phyloP scores from a whole-genome alignment of 2,329 filamentous ascomycete genomes.

The Periconia sp. region DNA sequence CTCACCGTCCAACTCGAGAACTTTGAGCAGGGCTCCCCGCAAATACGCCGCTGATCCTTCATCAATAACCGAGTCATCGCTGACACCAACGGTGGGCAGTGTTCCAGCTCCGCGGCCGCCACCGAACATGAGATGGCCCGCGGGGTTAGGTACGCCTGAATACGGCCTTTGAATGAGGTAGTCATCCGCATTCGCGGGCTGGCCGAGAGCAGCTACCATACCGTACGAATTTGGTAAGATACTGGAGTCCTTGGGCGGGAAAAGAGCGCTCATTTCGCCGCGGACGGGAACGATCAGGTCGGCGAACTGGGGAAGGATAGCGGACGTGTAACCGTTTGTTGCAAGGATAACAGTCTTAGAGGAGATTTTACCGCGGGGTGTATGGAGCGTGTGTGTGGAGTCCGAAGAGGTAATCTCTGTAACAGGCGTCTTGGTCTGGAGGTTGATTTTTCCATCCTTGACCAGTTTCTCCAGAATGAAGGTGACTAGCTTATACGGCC shows the following conservation, averaged over 20 bases:
- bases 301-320: slow-evolving; percentile 71
- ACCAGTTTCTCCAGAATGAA: slow-evolving; percentile 70
- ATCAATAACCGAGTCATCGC: slow-evolving; percentile 66
- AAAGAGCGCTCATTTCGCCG: slow-evolving; percentile 73
- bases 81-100: slow-evolving; percentile 60
- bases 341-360: slow-evolving; percentile 74
- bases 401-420: slow-evolving; percentile 35
- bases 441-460: slow-evolving; percentile 63
- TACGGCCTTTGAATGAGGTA: slow-evolving; percentile 75
- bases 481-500: slow-evolving; percentile 85
- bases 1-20: slow-evolving; percentile 43
- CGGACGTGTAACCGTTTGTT: slow-evolving; percentile 84
- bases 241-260: slow-evolving; percentile 57
- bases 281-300: slow-evolving; percentile 78
- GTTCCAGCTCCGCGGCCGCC: slow-evolving; percentile 66
- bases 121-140: slow-evolving; percentile 71
- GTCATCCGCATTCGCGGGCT: slow-evolving; percentile 64
- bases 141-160: slow-evolving; percentile 44
- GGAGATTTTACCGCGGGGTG: slow-evolving; percentile 69
- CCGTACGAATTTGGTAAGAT: slow-evolving; percentile 67
- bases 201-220: slow-evolving; percentile 61
- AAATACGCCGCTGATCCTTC: slow-evolving; percentile 63
- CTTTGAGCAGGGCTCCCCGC: slow-evolving; percentile 49
- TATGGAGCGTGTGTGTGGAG: slow-evolving; percentile 66
- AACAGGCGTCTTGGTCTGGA: slow-evolving; percentile 77